Percentiles rank a stretch among this genome's conserved stretches.
Evolutionary conservation across 75 land plant species (phyloP).

Genomic region (Ceratopteris richardii): DNA sequence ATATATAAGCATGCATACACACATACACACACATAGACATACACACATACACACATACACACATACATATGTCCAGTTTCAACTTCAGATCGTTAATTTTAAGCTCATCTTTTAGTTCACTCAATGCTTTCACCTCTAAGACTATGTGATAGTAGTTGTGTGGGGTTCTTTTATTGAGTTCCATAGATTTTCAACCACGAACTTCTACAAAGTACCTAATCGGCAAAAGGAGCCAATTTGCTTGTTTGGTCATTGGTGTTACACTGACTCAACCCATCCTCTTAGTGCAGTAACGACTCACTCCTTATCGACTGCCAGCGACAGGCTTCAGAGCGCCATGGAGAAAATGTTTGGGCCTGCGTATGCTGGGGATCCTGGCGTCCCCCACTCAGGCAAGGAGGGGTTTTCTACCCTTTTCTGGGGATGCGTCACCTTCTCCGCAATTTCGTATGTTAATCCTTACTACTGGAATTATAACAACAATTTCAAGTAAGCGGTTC

Average conservation of each 20-base stretch:
- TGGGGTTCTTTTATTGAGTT: not conserved
- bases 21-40: not conserved
- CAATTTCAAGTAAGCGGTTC: conserved; percentile 14
- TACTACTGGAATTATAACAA: conserved; percentile 27
- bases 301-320: not conserved
- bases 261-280: not conserved
- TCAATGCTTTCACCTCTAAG: not conserved
- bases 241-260: not conserved
- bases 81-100: not conserved
- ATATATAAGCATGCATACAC: too few species aligned
- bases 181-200: not conserved
- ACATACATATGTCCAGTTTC: not conserved
- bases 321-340: conserved; percentile 9
- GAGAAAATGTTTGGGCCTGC: conserved; percentile 50
- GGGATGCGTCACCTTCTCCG: conserved; percentile 21
- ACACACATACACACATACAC: not conserved
- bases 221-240: too few species aligned
- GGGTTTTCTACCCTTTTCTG: conserved; percentile 24
- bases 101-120: not conserved
- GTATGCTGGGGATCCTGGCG: conserved; percentile 37
- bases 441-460: conserved; percentile 15
- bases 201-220: too few species aligned
- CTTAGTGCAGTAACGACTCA: not conserved
- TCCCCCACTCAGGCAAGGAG: conserved; percentile 39
- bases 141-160: not conserved